These are phyloP conservation scores for Moniliophthora roreri DNA, from an alignment of 1,284 basidiomycete species.

Conservation along the genomic window DNA sequence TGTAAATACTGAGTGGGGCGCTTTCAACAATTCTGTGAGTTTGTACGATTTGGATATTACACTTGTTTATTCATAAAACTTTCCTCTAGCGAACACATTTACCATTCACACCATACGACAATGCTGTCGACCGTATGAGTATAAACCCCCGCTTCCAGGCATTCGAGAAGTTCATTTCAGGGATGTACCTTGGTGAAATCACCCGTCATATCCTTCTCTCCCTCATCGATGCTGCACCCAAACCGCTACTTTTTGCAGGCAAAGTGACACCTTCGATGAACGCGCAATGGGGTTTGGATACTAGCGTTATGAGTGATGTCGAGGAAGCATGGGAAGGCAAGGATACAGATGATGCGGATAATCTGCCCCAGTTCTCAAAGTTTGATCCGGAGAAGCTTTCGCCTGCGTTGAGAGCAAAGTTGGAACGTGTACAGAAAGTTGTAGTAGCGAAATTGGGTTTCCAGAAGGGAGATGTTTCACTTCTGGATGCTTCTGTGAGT, in stretches of 20 bases:
- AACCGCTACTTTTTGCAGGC: constrained; percentile 78
- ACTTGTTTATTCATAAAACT: not conserved
- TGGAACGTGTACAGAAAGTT: constrained; percentile 56
- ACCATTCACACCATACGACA: constrained; percentile 92
- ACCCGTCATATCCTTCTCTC: constrained; percentile 84
- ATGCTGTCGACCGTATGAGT: constrained; percentile 87
- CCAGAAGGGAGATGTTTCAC: constrained; percentile 47
- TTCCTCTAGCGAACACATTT: constrained; percentile 73
- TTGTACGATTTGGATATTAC: not conserved
- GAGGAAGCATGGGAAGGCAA: constrained; percentile 69
- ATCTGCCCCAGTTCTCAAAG: constrained; percentile 31
- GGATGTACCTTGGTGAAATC: constrained; percentile 98
- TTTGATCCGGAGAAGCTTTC: constrained; percentile 34
- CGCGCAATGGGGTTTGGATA: constrained; percentile 92
- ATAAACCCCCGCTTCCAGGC: constrained; percentile 95
- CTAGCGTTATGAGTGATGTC: constrained; percentile 87
- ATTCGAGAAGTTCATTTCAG: constrained; percentile 98
- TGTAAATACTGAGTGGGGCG: constrained; percentile 98
- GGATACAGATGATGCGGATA: constrained; percentile 15
- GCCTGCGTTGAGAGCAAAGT: constrained; percentile 29
- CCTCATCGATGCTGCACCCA: constrained; percentile 79
- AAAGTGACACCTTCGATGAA: constrained; percentile 75
- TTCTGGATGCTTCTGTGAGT: constrained; percentile 66
- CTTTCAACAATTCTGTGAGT: constrained; percentile 83
- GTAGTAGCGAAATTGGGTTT: constrained; percentile 68